Percentiles rank a stretch among this genome's conserved stretches.
phyloP scores from a whole-genome alignment of 2,329 filamentous ascomycete genomes.

The Ophiognomonia clavigignenti-juglandacearum region DNA sequence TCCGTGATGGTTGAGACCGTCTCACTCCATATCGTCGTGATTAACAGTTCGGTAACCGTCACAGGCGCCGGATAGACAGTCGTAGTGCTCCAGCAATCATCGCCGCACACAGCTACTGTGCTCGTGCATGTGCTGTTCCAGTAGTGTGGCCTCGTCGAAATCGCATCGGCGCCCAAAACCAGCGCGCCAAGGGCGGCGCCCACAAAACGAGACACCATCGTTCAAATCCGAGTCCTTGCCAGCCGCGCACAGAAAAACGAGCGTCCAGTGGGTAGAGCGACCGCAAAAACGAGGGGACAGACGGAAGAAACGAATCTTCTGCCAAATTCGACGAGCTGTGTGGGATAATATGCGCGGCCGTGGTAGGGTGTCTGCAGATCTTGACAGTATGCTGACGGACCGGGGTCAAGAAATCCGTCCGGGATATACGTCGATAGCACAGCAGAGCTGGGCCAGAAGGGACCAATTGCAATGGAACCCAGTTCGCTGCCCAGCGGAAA shows the following conservation, averaged over 20 bases:
- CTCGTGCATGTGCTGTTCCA: constrained; percentile 7
- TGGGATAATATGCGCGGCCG: constrained; percentile 5
- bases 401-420: constrained; percentile 3
- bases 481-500: not conserved
- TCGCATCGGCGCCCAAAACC: constrained; percentile 6
- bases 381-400: constrained; percentile 7
- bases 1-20: not conserved
- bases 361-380: constrained; percentile 8
- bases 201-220: constrained; percentile 14
- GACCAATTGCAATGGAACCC: constrained; percentile 7
- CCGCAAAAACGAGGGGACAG: constrained; percentile 8
- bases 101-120: constrained; percentile 1
- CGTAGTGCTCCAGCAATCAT: constrained; percentile 13
- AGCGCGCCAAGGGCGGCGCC: constrained; percentile 7
- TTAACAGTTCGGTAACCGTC: not conserved
- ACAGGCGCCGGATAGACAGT: not conserved
- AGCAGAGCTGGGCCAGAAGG: constrained; percentile 4
- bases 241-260: constrained; percentile 7
- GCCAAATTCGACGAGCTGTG: constrained; percentile 7
- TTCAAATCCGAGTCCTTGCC: constrained; percentile 4
- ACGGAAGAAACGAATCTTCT: constrained; percentile 8
- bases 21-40: not conserved
- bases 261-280: constrained; percentile 4
- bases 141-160: constrained; percentile 1
- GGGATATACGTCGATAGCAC: constrained; percentile 1